Evolutionary conservation across 768 basidiomycete species (phyloP), one percentile per base, ranked within the genome.

Genomic region (Leccinum pellstonianum): DNA sequence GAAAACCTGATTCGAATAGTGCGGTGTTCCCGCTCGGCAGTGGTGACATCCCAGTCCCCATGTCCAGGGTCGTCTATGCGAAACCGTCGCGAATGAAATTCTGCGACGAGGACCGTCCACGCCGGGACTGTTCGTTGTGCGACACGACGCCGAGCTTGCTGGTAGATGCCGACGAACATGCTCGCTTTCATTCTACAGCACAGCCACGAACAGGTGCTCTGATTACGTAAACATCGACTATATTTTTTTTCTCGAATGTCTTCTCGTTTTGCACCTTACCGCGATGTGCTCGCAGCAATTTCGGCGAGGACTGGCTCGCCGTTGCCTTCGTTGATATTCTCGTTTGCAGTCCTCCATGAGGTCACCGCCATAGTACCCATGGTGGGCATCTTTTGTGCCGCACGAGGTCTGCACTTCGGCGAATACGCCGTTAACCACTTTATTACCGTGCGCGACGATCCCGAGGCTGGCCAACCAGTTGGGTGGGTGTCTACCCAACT

Each of bases 301-400:
- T 86, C 93, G 17, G 73, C 79, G 6, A 82, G 86, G 38, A 92
- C 92, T 17, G 84, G 88, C 17, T 80, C 90, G 2, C 90, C 91
- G 14, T 69, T 95, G 1, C 80, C 92, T 1, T 93, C 92, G 11
- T 81, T 97, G 52, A 55, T 62, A 63, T 83, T 90, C 46, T 92
- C 93, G 0, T 96, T 97, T 64, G 86, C 83, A 5, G 75, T 95
- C 55, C 78, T 97, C 3, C 95, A 97, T 68, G 94, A 97, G 69
- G 63, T 92, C 11, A 94, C 93, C 0, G 93, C 94, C 0, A 68
- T 95, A 54, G 78, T 85, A 0, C 92, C 94, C 3, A 80, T 95
- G 29, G 81, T 88, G 4, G 82, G 85, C 37, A 70, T 91, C 41
- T 96, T 93, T 72, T 92, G 85, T 68, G 77, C 79, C 0, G 85